These are phyloP conservation scores for Populus trichocarpa DNA, from an alignment of 441 rosid genomes.

Conservation along the genomic window DNA sequence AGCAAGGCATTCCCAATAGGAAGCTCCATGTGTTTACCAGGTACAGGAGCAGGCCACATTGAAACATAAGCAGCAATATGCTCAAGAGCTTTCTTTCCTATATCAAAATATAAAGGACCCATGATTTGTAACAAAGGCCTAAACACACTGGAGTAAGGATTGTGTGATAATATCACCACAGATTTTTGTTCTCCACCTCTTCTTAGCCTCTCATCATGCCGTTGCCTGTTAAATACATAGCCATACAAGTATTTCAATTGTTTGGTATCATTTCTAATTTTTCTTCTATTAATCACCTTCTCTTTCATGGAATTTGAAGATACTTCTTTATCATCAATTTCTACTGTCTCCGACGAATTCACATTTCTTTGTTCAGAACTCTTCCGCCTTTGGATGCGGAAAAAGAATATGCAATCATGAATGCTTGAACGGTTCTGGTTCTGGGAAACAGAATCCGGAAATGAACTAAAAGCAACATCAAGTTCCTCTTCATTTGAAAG, in stretches of 20 bases:
- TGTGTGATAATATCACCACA: slow-evolving; percentile 79
- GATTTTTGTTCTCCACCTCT: slow-evolving; percentile 98
- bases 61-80: slow-evolving; percentile 89
- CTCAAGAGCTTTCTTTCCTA: slow-evolving; percentile 81
- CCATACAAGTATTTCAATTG: slow-evolving; percentile 66
- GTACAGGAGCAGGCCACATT: slow-evolving; percentile 81
- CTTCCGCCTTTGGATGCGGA: slow-evolving; percentile 64
- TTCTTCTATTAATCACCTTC: slow-evolving; percentile 18
- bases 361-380: slow-evolving; percentile 27
- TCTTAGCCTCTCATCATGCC: slow-evolving; percentile 93
- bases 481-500: slow-evolving; percentile 86
- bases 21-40: slow-evolving; percentile 89
- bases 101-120: slow-evolving; percentile 90
- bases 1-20: slow-evolving; percentile 87
- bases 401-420: slow-evolving; percentile 95
- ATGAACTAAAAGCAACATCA: slow-evolving; percentile 85
- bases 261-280: slow-evolving; percentile 14
- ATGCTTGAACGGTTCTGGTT: slow-evolving; percentile 84
- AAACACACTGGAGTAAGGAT: slow-evolving; percentile 80
- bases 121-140: slow-evolving; percentile 90
- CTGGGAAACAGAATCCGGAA: slow-evolving; percentile 95
- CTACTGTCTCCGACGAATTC: slow-evolving; percentile 31
- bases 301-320: slow-evolving; percentile 22
- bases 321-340: slow-evolving; percentile 29
- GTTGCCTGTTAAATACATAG: slow-evolving; percentile 88